Evolutionary conservation across 2,329 filamentous ascomycete species (phyloP), one percentile per base, ranked within the genome.

Genomic region (Blastomyces silverae): DNA sequence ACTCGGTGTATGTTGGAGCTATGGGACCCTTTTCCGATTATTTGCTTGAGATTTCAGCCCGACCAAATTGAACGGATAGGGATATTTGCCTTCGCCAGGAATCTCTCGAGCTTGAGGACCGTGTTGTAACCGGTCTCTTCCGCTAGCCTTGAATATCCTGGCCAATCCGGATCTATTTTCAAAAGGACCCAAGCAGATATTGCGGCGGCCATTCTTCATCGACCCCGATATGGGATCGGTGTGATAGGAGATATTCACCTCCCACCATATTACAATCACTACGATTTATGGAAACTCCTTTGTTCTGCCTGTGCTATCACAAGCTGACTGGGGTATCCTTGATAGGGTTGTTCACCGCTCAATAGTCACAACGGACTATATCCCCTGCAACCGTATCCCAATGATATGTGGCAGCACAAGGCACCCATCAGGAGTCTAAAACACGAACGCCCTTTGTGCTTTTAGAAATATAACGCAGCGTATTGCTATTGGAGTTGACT

Each of bases 311-410:
- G 37, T 39, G n/a, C 22, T n/a, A 13, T 42, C 34, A 58, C 22
- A 0, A 58, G 10, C 2, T 39, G 31, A 8, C 37, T 22, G 11
- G 20, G 34, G n/a, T 39, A 42, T 42, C 55, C 37, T 25, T 39
- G 34, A 42, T 22, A 42, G 2, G 7, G 55, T 42, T 20, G 11
- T 39, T 37, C 53, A 56, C 15, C 28, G 28, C 31, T 34, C 28
- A 22, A 20, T 56, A 7, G 17, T n/a, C 53, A 13, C 50, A 11
- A 3, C 4, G 53, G 8, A 28, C 44, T 42, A 25, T 10, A 42
- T 58, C 56, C 56, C 55, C 34, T 58, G 56, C 56, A 58, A 37
- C 37, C 4, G 56, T 58, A 42, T 22, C n/a, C 42, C n/a, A n/a
- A n/a, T 42, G 20, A 10, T 34, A 58, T 42, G 56, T 58, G 56